Evolutionary conservation across 106 monocot genomes (phyloP), one percentile per base, ranked within the genome.

Genomic region (Phalaenopsis aphrodite): DNA sequence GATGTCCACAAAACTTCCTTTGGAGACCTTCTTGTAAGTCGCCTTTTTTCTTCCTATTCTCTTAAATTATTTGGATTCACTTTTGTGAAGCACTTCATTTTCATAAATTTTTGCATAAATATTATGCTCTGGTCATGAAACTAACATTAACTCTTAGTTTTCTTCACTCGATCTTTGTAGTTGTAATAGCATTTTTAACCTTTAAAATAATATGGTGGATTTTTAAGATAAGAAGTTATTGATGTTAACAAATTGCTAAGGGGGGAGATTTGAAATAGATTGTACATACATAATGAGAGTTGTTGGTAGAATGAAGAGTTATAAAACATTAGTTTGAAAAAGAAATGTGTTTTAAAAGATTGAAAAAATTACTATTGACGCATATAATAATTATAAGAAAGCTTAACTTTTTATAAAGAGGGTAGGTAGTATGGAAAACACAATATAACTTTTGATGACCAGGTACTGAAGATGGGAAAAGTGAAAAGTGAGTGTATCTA

Each of bases 1-100:
- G 85, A 58, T 38, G 86, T 92, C 41, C 81, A 78, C 56, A 96
- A 92, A 80, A 78, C 88, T 47, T 38, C 38, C 0, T 43, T 75
- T 23, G 56, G 36, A 6, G 87, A 90, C 52, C 75, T 87, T 56
- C 83, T 90, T 75, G 90, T 90, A 85, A 55, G 42, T 30, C 30
- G 58, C 68, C 30, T 30, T 30, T 67, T 76, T 23, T 72, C 52
- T 47, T 72, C 58, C 1, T 71, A 38, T 7, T 74, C 5, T 74
- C 18, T 74, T 74, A 17, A 41, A 42, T 74, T 69, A 12, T 11
- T 36, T 69, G 39, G 38, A 69, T 37, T 69, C 12, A 69, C 69
- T 39, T 69, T 69, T 39, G 14, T 69, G 38, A 69, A 69, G 5
- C 8, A n/a, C n/a, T 37, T 69, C 8, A 64, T 23, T 64, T 56